Base-by-base conservation (phyloP, 208 protist species). In the Vickermania ingenoplastis region DNA sequence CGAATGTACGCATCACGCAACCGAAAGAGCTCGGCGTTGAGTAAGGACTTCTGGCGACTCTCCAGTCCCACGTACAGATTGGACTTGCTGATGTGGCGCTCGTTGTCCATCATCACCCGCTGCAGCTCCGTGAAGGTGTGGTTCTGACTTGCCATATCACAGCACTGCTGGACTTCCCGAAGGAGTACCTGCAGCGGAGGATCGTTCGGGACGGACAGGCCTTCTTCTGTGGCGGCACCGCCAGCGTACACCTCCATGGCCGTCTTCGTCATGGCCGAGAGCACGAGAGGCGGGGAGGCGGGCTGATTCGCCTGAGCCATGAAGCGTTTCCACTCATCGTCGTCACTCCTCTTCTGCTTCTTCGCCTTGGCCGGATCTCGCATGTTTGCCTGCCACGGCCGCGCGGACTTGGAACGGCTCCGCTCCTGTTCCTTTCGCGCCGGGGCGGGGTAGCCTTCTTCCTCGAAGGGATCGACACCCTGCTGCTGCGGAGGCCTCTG, bases 161-260 rank as follows among this genome's bases (percentile, higher is more conserved):
- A 65, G 69, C 73, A 78, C 22, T 58, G 67, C 41, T 69, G 61
- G 2, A 75, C 4, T 48, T 79, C 77, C 31, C 57, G 63, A 5
- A 25, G 36, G 1, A 84, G 23, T 3, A 80, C 49, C 36, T 45
- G 36, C 7, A 45, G 36, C 11, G 36, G 11, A 17, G 36, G 36
- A n/a, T 7, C 11, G n/a, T n/a, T n/a, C n/a, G n/a, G n/a, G n/a
- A n/a, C n/a, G n/a, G n/a, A n/a, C n/a, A n/a, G n/a, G n/a, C n/a
- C n/a, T 61, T 57, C 23, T 48, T 29, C 41, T 63, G 62, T 17
- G 61, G 2, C 28, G 41, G 59, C 26, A 23, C 41, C 36, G 26
- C 11, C 14, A 14, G 48, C 28, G 21, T 21, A 25, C 24, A 25
- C 27, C 51, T 5, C 51, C 50, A n/a, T 53, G 25, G 29, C 61